Conservation (phyloP, 208 protist genomes). For the Trypanosoma avium region DNA sequence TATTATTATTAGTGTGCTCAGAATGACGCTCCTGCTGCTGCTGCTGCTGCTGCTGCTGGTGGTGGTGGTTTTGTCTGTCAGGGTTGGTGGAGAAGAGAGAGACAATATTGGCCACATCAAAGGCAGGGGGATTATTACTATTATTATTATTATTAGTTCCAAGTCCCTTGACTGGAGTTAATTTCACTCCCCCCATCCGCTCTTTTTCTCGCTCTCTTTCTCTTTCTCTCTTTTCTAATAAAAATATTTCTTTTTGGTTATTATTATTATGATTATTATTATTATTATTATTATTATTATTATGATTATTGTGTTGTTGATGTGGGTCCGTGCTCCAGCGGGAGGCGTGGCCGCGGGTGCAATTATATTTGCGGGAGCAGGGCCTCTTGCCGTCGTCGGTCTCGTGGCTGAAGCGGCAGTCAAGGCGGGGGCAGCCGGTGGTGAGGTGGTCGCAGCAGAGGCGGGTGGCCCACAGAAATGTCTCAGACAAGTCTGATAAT, state of each 20-base stretch:
- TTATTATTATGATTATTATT: slow-evolving; percentile 4
- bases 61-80: slow-evolving; percentile 23
- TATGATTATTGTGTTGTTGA: slow-evolving; percentile 3
- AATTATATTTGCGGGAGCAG: slow-evolving; percentile 66
- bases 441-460: slow-evolving; percentile 71
- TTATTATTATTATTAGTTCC: too few relatives aligned
- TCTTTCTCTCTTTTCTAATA: too few relatives aligned
- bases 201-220: too few relatives aligned
- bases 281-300: background rate
- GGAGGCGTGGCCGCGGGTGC: slow-evolving; percentile 49
- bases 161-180: too few relatives aligned
- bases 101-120: slow-evolving; percentile 9
- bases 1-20: too few relatives aligned
- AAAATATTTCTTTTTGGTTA: too few relatives aligned
- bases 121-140: slow-evolving; percentile 17
- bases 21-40: too few relatives aligned
- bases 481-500: slow-evolving; percentile 27
- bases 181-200: too few relatives aligned
- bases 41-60: background rate
- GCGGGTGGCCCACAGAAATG: slow-evolving; percentile 60
- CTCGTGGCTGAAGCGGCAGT: slow-evolving; percentile 75
- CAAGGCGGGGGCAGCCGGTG: slow-evolving; percentile 34
- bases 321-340: slow-evolving; percentile 49
- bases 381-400: slow-evolving; percentile 56
- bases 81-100: slow-evolving; percentile 36